These are phyloP conservation scores for Metschnikowia drakensbergensis DNA, from an alignment of 805 yeast species.

Conservation along the genomic window DNA sequence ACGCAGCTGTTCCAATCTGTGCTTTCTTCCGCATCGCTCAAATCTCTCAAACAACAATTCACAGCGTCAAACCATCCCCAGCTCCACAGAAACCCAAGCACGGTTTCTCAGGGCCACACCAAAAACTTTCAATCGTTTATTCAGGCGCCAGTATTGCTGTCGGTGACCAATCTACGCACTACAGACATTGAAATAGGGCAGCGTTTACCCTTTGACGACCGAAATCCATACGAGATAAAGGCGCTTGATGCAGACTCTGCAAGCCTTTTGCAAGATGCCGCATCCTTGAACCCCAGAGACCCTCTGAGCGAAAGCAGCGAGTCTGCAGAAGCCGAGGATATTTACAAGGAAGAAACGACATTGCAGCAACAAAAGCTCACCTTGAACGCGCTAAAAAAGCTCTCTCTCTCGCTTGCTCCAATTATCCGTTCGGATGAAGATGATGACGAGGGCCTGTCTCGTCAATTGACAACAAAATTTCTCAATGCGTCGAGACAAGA, in stretches of 20 bases:
- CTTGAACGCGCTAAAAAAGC: slow-evolving; percentile 40
- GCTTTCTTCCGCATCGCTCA: slow-evolving; percentile 41
- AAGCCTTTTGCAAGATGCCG: not conserved
- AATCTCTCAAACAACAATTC: slow-evolving; percentile 33
- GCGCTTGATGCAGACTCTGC: not conserved
- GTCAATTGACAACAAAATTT: slow-evolving; percentile 13
- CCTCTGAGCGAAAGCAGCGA: not conserved
- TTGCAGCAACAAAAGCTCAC: slow-evolving; percentile 42
- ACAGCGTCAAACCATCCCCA: slow-evolving; percentile 13
- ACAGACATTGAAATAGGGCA: slow-evolving; percentile 39
- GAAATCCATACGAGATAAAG: slow-evolving; percentile 1
- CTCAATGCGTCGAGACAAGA: slow-evolving; percentile 10
- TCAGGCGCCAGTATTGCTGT: slow-evolving; percentile 44
- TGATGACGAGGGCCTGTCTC: slow-evolving; percentile 12
- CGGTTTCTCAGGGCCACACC: slow-evolving; percentile 12
- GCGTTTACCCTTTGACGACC: slow-evolving; percentile 36
- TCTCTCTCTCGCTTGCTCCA: slow-evolving; percentile 41
- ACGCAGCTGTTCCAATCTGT: slow-evolving; percentile 45
- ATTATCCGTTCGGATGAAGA: slow-evolving; percentile 28
- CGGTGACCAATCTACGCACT: slow-evolving; percentile 30
- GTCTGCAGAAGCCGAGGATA: slow-evolving; percentile 20
- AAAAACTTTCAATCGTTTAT: slow-evolving; percentile 43
- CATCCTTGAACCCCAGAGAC: not conserved
- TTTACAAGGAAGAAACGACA: slow-evolving; percentile 34
- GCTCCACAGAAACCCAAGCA: slow-evolving; percentile 13